Percentiles rank a stretch among this genome's conserved stretches.
These are phyloP conservation scores for Lactuca sativa DNA, from an alignment of 129 eudicot genomes.

Conservation along the genomic window DNA sequence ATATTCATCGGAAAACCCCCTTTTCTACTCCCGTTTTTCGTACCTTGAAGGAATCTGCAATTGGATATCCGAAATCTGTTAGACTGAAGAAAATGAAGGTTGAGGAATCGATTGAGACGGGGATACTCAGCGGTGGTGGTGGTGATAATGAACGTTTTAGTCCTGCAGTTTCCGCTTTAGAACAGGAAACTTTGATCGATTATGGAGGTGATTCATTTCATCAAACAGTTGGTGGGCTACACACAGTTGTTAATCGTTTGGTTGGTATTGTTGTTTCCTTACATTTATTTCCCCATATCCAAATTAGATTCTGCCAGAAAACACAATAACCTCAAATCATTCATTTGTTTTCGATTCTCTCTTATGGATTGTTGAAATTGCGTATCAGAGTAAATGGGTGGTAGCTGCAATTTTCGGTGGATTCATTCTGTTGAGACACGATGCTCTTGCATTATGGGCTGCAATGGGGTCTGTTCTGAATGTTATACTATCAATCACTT, in stretches of 20 bases:
- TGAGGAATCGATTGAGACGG: conserved; percentile 22
- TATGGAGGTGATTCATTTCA: conserved; percentile 21
- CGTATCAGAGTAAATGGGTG: conserved; percentile 78
- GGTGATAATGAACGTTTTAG: conserved; percentile 18
- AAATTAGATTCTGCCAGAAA: neutral
- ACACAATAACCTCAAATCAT: no score
- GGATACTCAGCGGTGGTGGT: conserved; percentile 5
- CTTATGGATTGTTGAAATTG: conserved; percentile 10
- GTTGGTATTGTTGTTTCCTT: conserved; percentile 31
- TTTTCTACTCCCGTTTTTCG: conserved; percentile 1
- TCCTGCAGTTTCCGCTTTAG: conserved; percentile 32
- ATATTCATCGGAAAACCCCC: conserved; percentile 9
- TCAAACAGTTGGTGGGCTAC: conserved; percentile 39
- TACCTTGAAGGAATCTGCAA: conserved; percentile 4
- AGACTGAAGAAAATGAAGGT: conserved; percentile 8
- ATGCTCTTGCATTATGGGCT: conserved; percentile 73
- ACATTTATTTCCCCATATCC: neutral
- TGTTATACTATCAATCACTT: conserved; percentile 40
- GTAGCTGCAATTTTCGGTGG: conserved; percentile 43
- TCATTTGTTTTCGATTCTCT: neutral
- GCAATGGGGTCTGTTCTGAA: conserved; percentile 61
- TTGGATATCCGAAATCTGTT: neutral
- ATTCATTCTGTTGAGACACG: conserved; percentile 58
- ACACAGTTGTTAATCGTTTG: conserved; percentile 48
- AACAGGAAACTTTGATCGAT: conserved; percentile 46